Conservation (phyloP, 2,329 filamentous ascomycete genomes). For the Emmonsiellopsis sp. region DNA sequence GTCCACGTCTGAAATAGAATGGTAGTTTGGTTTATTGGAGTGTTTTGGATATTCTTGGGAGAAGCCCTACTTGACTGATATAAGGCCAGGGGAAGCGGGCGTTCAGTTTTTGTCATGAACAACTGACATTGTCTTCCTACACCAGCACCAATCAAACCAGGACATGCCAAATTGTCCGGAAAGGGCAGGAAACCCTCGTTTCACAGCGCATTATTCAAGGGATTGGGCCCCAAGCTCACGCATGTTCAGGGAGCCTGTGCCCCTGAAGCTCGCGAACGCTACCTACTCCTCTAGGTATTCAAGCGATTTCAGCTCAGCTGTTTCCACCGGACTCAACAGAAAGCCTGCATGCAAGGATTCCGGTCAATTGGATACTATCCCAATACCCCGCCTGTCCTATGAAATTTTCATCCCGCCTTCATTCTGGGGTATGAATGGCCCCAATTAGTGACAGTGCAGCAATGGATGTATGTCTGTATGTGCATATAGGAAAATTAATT, state of each 20-base stretch:
- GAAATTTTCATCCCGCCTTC: background rate
- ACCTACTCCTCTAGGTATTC: background rate
- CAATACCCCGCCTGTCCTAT: background rate
- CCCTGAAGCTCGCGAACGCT: background rate
- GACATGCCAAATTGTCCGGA: too few species aligned
- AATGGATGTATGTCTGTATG: too few species aligned
- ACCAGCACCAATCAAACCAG: too few species aligned
- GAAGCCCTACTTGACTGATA: background rate
- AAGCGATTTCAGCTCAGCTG: background rate
- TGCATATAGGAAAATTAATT: background rate
- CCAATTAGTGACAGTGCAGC: too few species aligned
- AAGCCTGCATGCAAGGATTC: background rate
- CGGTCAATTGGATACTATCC: background rate
- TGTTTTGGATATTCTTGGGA: background rate
- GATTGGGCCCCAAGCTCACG: too few species aligned
- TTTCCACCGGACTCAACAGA: background rate
- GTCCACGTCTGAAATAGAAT: background rate
- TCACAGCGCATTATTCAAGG: too few species aligned
- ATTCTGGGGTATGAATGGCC: background rate
- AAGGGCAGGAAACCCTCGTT: too few species aligned
- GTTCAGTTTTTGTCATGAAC: too few species aligned
- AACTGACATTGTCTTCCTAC: too few species aligned
- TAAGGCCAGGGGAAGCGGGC: background rate
- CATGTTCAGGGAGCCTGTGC: too few species aligned
- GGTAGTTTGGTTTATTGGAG: background rate